Evolutionary conservation across 352 stramenopile species (phyloP).

Genomic region (Phytopythium delawarense): DNA sequence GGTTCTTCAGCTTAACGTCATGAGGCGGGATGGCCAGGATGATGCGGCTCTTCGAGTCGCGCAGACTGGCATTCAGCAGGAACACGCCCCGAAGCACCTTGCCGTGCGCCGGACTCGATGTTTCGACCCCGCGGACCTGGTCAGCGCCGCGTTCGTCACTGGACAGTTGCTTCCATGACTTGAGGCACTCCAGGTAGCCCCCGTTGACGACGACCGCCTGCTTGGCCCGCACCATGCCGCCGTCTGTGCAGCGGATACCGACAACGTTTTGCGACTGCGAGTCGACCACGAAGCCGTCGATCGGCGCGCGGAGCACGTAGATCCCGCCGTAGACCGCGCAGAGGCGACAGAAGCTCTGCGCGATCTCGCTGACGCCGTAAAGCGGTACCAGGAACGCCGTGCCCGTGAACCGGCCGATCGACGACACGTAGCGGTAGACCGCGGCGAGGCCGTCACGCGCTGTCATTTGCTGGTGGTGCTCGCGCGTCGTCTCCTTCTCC

Average conservation of each 20-base stretch:
- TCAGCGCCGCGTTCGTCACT: background rate
- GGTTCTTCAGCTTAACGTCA: slow-evolving; percentile 46
- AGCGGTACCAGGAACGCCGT: slow-evolving; percentile 82
- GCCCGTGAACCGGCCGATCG: slow-evolving; percentile 81
- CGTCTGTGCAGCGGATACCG: slow-evolving; percentile 38
- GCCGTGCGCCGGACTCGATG: slow-evolving; percentile 15
- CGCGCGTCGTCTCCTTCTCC: slow-evolving; percentile 12
- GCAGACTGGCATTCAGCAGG: slow-evolving; percentile 38
- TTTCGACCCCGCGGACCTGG: background rate
- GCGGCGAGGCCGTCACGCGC: slow-evolving; percentile 41
- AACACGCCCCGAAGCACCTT: slow-evolving; percentile 60
- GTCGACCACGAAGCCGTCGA: slow-evolving; percentile 56
- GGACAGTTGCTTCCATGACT: background rate
- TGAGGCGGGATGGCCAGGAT: slow-evolving; percentile 69
- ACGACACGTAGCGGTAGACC: slow-evolving; percentile 63
- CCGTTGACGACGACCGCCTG: slow-evolving; percentile 55
- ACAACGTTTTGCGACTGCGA: slow-evolving; percentile 21
- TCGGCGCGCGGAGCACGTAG: slow-evolving; percentile 73
- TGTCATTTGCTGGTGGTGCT: slow-evolving; percentile 31
- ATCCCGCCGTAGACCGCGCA: slow-evolving; percentile 84
- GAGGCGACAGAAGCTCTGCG: slow-evolving; percentile 86
- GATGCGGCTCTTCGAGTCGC: slow-evolving; percentile 34
- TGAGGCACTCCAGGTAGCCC: slow-evolving; percentile 35
- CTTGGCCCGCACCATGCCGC: slow-evolving; percentile 34
- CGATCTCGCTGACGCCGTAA: slow-evolving; percentile 84